Evolutionary conservation across 108 stramenopile species (phyloP), one percentile per base, ranked within the genome.

Genomic region (Fragilaria crotonensis): DNA sequence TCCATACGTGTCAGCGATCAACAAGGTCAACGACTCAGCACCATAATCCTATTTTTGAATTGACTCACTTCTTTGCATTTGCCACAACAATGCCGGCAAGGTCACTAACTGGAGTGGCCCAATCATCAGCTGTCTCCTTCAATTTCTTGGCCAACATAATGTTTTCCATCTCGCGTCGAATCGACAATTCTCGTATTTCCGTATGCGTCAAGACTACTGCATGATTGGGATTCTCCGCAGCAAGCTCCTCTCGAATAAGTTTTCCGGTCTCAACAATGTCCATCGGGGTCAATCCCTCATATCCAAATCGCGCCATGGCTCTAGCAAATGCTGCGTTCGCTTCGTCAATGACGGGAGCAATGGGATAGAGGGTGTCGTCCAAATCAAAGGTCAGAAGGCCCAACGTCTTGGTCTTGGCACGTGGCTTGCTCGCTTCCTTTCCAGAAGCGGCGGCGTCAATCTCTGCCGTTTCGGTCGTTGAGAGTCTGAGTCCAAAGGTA

Each of bases 331-430:
- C 80, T 41, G 57, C 62, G 58, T 93, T 93, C 30, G 93, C 93
- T 50, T 84, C 87, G 0, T 72, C 58, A 23, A 89, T 63, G 5
- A 89, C 84, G 22, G 75, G 70, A 11, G 36, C 74, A 53, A 86
- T 75, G 45, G 93, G 89, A 59, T 85, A 94, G 19, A 94, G 66
- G 30, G 87, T 86, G 59, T 94, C 93, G 54, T 94, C 93, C 1
- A 94, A 66, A 64, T 94, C 93, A 62, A 90, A 94, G 2, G 93
- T 90, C 21, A 94, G 41, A 9, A 94, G 65, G 30, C 82, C 87
- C 17, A 93, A 70, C 5, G 50, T 73, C 31, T 68, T 64, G 18
- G 59, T 61, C 30, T 54, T 67, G 49, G 49, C n/a, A n/a, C n/a
- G n/a, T n/a, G n/a, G n/a, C n/a, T n/a, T n/a, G n/a, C n/a, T n/a